Evolutionary conservation across 805 yeast species (phyloP), one percentile per base, ranked within the genome.

Genomic region (Wickerhamomyces kurtzmanii): DNA sequence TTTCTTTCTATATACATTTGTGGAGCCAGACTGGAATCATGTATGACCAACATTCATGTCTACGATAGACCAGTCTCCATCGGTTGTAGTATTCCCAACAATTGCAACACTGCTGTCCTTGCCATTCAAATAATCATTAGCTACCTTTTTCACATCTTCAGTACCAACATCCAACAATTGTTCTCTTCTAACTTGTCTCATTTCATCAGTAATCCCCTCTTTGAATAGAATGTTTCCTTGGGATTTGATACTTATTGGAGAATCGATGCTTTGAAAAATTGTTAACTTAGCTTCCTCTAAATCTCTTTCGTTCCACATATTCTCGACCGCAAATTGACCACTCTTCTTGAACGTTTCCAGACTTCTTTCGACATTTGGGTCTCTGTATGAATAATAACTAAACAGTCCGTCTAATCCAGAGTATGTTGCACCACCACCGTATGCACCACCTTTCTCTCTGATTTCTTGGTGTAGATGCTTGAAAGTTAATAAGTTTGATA

Each of bases 361-460:
- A 3, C 96, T 79, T 37, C 73, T 70, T 21, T 66, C 47, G 1
- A 96, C 84, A 38, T 83, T 78, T 12, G 98, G 98, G 51, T 91
- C 98, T 41, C 98, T 69, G 59, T 89, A 91, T 1, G 97, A 86
- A 55, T 80, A 91, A 56, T 67, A 85, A 19, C 81, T 69, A 44
- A 89, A 72, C 3, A 76, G 43, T 0, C 96, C 97, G 28, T 81
- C 84, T 14, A 83, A 49, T 0, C 89, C 85, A 48, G 78, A 82
- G 50, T 77, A 91, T 6, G 70, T 57, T 5, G 94, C 81, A 4
- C 98, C 98, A 5, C 95, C 97, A 6, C 98, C 98, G 48, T 91
- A 91, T 0, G 98, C 98, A 33, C 98, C 98, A 32, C 95, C 95
- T 45, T 89, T 75, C 48, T 91, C 98, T 39, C 98, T 71, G 21